Evolutionary conservation across 2,329 filamentous ascomycete genomes (phyloP), one percentile per base, ranked within the genome.

Genomic region (Xylaria sp.): DNA sequence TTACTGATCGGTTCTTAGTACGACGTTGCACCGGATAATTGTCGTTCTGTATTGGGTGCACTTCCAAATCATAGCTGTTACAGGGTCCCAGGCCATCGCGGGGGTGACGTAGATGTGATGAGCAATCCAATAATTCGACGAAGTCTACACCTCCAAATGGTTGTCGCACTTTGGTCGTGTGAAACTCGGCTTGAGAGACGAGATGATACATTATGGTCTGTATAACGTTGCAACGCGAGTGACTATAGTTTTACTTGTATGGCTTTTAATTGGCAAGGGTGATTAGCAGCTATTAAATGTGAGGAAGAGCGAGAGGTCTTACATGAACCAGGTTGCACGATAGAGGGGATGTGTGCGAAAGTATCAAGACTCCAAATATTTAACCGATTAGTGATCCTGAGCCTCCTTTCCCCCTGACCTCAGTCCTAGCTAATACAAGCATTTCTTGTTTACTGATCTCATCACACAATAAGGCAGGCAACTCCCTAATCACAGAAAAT

Each of bases 381-480:
- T 31, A 39, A 37, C 15, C 13, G 52, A 56, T 56, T 56, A 56
- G 18, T 56, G 52, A 56, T 56, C 52, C 37, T 13, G 9, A 20
- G 7, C n/a, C 18, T 23, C 3, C 20, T 18, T 20, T 50, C 39
- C 56, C 25, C 28, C 39, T 3, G 37, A 5, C 18, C 46, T 10
- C 6, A 28, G n/a, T 34, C 13, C 58, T 51, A 37, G 10, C 9
- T 51, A 13, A 8, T 10, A n/a, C 1, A 10, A 18, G n/a, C 20
- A 39, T 39, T 61, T 61, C 20, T 51, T 50, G 58, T 61, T 61
- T 61, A 61, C 28, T 61, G 31, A 61, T 61, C 58, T 12, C 15
- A 46, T 15, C 46, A 23, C 39, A 51, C 3, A 50, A 50, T 5
- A 8, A 37, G 13, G 10, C n/a, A 37, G 25, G 34, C 34, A 8